phyloP scores from a whole-genome alignment of 2,329 filamentous ascomycete genomes.

The Talaromyces sp. region DNA sequence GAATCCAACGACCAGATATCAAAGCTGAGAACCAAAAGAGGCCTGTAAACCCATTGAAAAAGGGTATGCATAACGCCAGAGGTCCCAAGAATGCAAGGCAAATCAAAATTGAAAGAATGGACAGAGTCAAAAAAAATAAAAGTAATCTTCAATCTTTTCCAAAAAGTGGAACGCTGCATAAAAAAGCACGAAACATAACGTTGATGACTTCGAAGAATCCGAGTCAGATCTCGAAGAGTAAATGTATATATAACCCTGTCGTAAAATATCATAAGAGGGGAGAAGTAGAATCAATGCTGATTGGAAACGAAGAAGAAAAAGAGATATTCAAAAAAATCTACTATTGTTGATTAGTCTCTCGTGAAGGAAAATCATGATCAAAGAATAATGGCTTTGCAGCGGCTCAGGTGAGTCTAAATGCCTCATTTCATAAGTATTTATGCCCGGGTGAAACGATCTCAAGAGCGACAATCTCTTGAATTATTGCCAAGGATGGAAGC shows the following conservation, averaged over 20 bases:
- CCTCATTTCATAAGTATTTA: background rate
- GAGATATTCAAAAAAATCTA: background rate
- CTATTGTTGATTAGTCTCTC: background rate
- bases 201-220: background rate
- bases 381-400: slow-evolving; percentile 6
- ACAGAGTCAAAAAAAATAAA: background rate
- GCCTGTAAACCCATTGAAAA: background rate
- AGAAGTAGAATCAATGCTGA: slow-evolving; percentile 5
- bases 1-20: background rate
- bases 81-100: background rate
- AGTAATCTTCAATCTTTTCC: background rate
- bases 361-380: background rate
- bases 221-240: background rate
- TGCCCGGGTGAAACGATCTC: background rate
- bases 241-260: background rate
- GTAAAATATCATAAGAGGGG: slow-evolving; percentile 1
- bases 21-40: background rate
- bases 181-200: background rate
- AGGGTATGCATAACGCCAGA: background rate
- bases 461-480: background rate
- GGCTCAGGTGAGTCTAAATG: slow-evolving; percentile 7
- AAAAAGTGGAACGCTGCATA: background rate
- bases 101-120: background rate
- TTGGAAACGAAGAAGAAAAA: background rate
- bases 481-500: slow-evolving; percentile 35